These are phyloP conservation scores for Nothophaeocryptopus gaeumannii DNA, from an alignment of 2,329 filamentous ascomycete genomes.

Conservation along the genomic window DNA sequence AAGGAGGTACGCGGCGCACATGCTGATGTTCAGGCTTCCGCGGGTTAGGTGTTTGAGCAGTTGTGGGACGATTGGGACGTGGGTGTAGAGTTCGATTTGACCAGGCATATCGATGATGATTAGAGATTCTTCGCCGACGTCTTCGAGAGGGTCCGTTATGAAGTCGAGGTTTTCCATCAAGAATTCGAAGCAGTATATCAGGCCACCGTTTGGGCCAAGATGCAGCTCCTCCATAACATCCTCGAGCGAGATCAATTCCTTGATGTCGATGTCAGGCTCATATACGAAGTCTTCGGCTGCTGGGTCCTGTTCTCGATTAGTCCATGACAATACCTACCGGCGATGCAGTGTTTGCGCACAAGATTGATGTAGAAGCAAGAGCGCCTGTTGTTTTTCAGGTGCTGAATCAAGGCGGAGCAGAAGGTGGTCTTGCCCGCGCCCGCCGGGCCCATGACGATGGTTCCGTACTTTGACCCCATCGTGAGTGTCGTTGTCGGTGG, in stretches of 20 bases:
- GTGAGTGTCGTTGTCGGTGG: background rate
- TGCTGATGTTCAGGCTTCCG: constrained; percentile 80
- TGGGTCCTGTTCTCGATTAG: constrained; percentile 44
- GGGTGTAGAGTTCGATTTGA: constrained; percentile 97
- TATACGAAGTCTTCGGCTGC: constrained; percentile 92
- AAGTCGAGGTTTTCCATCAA: constrained; percentile 93
- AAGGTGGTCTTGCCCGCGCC: constrained; percentile 98
- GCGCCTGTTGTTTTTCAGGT: constrained; percentile 85
- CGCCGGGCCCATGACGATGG: constrained; percentile 93
- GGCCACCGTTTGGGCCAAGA: constrained; percentile 83
- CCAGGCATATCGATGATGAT: constrained; percentile 99
- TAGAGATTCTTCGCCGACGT: constrained; percentile 87
- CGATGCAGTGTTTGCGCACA: constrained; percentile 36
- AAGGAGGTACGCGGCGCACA: constrained; percentile 91
- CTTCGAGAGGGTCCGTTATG: constrained; percentile 77
- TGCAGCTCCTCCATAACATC: constrained; percentile 96
- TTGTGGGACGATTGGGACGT: constrained; percentile 85
- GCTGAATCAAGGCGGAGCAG: constrained; percentile 87
- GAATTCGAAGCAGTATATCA: constrained; percentile 97
- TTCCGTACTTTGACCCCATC: constrained; percentile 69
- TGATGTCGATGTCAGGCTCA: constrained; percentile 89
- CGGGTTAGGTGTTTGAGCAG: constrained; percentile 79
- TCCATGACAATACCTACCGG: too few relatives aligned
- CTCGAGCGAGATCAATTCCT: constrained; percentile 86
- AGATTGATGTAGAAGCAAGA: constrained; percentile 98